Evolutionary conservation across 2,329 filamentous ascomycete genomes (phyloP), one percentile per base, ranked within the genome.

Genomic region (Clonostachys rhizophaga): DNA sequence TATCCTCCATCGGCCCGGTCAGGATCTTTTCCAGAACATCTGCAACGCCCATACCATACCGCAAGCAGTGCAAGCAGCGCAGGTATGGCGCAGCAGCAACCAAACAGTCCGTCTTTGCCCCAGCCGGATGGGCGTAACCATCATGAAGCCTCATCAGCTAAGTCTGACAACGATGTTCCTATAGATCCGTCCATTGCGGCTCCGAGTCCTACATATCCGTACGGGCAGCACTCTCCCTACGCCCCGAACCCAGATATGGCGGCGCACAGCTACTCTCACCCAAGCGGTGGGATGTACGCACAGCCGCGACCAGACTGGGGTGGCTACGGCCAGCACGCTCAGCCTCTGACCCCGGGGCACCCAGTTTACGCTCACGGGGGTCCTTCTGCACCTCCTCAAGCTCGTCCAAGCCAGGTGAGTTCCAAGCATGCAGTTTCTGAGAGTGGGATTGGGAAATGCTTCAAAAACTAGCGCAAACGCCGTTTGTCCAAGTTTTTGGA

Each of bases 131-230:
- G 70, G 65, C 77, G 79, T 75, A 86, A 78, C 80, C 83, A 87
- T 85, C 86, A 86, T 84, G 86, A 85, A 76, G 79, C 81, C 75
- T 77, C 80, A 69, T 78, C 83, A 79, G 80, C 86, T 74, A 91
- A 90, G 73, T 95, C 91, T 96, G 89, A 96, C 90, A 82, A 81
- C 82, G 86, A 90, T 84, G 84, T 95, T 78, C 90, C 90, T 86
- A 91, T 95, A 96, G 92, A 96, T 95, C 91, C 91, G 64, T 95
- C 91, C 69, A 96, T 96, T 68, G 88, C 91, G 70, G 86, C 89
- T 61, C 88, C 90, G 64, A 96, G 90, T 78, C 91, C 92, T 51
- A 91, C 89, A 60, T 96, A 95, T 67, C 81, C 89, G 58, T 87
- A 90, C 60, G 74, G 78, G 52, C 84, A 87, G 66, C 95, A 95